These are phyloP conservation scores for Nicotiana tomentosiformis DNA, from an alignment of 257 asterid species.

Conservation along the genomic window DNA sequence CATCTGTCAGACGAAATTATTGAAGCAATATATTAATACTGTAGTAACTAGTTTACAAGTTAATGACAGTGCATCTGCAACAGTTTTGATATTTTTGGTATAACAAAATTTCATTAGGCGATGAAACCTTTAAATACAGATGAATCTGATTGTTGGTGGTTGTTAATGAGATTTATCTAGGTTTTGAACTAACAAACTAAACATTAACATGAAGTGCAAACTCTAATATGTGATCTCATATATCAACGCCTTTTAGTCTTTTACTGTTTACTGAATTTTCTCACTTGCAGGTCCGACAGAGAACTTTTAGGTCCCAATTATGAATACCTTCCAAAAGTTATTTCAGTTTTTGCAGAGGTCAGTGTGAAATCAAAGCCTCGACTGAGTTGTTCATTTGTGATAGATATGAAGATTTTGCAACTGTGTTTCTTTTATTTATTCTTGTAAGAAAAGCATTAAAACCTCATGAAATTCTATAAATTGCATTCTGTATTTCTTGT, in stretches of 20 bases:
- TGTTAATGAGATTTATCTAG: not conserved
- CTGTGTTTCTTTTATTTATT: not conserved
- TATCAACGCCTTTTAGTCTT: not conserved
- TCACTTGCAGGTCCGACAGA: not conserved
- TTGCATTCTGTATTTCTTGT: not conserved
- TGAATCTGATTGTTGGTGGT: not conserved
- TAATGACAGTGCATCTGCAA: not conserved
- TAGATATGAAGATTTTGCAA: not conserved
- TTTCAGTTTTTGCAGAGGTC: not conserved
- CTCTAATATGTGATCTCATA: not conserved
- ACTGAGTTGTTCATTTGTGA: not conserved
- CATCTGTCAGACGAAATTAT: not conserved
- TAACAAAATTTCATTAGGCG: not conserved
- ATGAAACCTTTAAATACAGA: not conserved
- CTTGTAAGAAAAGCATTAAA: not conserved
- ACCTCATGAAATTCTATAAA: not conserved
- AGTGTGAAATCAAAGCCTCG: not conserved
- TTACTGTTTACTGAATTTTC: not conserved
- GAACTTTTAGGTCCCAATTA: slow-evolving; percentile 11
- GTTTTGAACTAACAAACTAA: not conserved
- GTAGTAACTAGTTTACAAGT: not conserved
- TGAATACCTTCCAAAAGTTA: not conserved
- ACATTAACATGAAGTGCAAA: not conserved
- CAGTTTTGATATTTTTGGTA: not conserved
- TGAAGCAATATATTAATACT: not conserved